A percentile compares a stretch with the other conserved stretches of the same genome.
These are phyloP conservation scores for Posidonia oceanica DNA, from an alignment of 116 monocot genomes.

Conservation along the genomic window DNA sequence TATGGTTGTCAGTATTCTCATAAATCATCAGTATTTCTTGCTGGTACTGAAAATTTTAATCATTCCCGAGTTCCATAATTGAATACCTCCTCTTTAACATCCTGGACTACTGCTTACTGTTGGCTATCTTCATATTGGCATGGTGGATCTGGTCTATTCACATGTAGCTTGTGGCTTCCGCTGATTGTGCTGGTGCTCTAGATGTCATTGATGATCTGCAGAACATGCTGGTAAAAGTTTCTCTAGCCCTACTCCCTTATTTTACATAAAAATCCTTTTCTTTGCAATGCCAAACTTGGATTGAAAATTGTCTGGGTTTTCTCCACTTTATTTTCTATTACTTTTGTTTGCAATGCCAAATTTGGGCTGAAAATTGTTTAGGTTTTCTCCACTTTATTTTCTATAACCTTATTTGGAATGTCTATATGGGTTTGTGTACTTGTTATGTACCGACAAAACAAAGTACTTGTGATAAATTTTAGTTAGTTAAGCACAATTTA, in stretches of 20 bases:
- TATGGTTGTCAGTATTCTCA: too few species aligned
- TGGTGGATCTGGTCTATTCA: not conserved
- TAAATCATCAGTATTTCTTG: too few species aligned
- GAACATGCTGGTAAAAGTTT: slow-evolving; percentile 56
- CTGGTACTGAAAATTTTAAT: too few species aligned
- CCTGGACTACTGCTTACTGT: not conserved
- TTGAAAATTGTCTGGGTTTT: too few species aligned
- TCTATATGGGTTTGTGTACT: too few species aligned
- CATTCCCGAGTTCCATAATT: too few species aligned
- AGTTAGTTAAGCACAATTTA: not conserved
- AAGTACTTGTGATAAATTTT: too few species aligned
- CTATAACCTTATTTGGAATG: too few species aligned
- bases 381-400: too few species aligned
- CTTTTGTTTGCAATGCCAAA: not conserved
- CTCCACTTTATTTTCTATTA: too few species aligned
- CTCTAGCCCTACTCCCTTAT: not conserved
- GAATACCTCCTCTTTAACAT: not conserved
- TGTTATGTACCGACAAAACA: too few species aligned
- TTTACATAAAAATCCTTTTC: not conserved
- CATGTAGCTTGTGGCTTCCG: slow-evolving; percentile 76
- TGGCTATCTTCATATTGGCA: slow-evolving; percentile 1
- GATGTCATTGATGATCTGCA: slow-evolving; percentile 97
- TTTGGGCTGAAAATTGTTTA: not conserved
- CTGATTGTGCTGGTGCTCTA: slow-evolving; percentile 94
- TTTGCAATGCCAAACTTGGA: not conserved